Evolutionary conservation across 2,329 filamentous ascomycete species (phyloP).

Genomic region (Alternaria alternata): DNA sequence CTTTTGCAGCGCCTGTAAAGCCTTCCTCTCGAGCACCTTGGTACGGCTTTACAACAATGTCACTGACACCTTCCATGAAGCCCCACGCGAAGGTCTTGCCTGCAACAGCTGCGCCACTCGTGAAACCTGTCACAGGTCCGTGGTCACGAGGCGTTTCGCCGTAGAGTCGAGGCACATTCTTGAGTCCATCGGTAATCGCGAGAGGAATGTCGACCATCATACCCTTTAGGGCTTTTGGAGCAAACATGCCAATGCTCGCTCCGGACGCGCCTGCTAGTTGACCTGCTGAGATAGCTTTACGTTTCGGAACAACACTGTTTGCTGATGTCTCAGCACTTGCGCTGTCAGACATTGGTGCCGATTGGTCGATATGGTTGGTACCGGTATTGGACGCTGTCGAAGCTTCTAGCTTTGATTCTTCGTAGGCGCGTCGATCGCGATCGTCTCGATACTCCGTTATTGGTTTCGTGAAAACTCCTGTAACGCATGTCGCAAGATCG

Average conservation of each 20-base stretch:
- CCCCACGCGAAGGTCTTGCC: slow-evolving; percentile 77
- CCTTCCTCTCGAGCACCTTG: slow-evolving; percentile 70
- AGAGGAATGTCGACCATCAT: slow-evolving; percentile 64
- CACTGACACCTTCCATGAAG: slow-evolving; percentile 78
- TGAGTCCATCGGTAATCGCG: slow-evolving; percentile 73
- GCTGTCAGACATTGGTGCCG: neutral
- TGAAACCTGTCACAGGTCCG: slow-evolving; percentile 76
- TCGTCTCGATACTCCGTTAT: neutral
- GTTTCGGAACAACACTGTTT: neutral
- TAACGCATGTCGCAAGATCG: slow-evolving; percentile 62
- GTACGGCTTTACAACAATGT: slow-evolving; percentile 76
- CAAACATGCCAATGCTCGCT: slow-evolving; percentile 20
- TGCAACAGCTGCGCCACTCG: slow-evolving; percentile 75
- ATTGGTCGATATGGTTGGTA: neutral
- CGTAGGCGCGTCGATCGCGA: neutral
- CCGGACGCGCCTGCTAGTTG: slow-evolving; percentile 15
- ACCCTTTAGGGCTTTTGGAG: slow-evolving; percentile 31
- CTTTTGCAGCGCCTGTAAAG: slow-evolving; percentile 62
- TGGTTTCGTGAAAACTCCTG: slow-evolving; percentile 1
- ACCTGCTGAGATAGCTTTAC: slow-evolving; percentile 2
- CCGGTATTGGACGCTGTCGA: neutral
- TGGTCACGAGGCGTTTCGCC: slow-evolving; percentile 77
- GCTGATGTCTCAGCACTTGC: neutral
- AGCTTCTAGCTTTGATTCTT: neutral
- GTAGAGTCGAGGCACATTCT: slow-evolving; percentile 82